Evolutionary conservation across 768 basidiomycete genomes (phyloP), one percentile per base, ranked within the genome.

Genomic region (Amanita molliuscula): DNA sequence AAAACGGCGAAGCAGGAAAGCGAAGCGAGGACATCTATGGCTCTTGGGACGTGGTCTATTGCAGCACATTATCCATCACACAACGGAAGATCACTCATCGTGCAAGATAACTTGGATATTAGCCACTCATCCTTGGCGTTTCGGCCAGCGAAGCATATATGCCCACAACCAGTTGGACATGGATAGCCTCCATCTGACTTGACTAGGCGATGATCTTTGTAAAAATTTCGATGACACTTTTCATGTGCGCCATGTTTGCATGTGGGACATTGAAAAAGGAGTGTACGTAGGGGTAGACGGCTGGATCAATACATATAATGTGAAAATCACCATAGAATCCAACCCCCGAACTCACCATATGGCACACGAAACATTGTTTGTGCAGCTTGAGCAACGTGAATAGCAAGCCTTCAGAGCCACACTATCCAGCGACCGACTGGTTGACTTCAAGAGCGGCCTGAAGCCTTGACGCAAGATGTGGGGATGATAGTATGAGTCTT

Each of bases 211-310:
- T 73, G 76, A 34, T 72, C 68, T 55, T 75, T 66, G 57, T 88
- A 86, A 58, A 81, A 88, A 26, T 71, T 68, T 34, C 78, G 74
- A 57, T 88, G 89, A 64, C 89, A 92, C 16, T 75, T 72, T 55
- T 84, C 82, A 55, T 92, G 89, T 0, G 88, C 88, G 0, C 89
- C 89, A 54, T 92, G 89, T 37, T 75, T 67, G 60, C 89, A 92
- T 1, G 84, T 66, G 0, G 84, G 74, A 61, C 89, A 91, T 46
- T 82, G 80, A 60, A 89, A 84, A 2, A 87, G 64, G 4, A 88
- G 67, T 0, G 76, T 68, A 25, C 76, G 78, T 13, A 90, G 85
- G 3, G 89, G 88, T 25, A 91, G 76, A 48, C 79, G 89, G 62
- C 88, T 90, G 28, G 1, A 53, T 3, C 18, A 44, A 52, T 47